phyloP scores from a whole-genome alignment of 2,329 filamentous ascomycete genomes.

The Trichoderma koningiopsis region DNA sequence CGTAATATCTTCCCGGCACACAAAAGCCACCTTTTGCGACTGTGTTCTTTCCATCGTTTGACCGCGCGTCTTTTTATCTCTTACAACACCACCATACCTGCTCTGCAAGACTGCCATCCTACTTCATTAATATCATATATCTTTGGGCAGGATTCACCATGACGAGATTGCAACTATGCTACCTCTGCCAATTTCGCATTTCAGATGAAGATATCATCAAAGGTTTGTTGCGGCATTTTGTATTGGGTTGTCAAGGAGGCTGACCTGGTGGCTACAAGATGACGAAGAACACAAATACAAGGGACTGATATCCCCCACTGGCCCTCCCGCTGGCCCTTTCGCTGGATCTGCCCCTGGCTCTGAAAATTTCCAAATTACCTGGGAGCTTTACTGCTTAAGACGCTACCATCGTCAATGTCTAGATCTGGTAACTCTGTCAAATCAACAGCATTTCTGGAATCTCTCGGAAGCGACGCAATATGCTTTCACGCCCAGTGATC shows the following conservation, averaged over 20 bases:
- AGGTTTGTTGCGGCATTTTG: not conserved
- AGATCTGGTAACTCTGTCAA: not conserved
- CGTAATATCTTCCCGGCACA: not conserved
- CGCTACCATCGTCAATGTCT: not conserved
- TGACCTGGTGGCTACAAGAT: not conserved
- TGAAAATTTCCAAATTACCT: not conserved
- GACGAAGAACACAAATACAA: not conserved
- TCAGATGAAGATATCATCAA: not conserved
- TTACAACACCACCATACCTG: not conserved
- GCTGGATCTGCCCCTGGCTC: no score
- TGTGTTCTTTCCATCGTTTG: not conserved
- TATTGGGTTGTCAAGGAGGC: not conserved
- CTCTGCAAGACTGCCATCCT: not conserved
- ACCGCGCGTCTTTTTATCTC: not conserved
- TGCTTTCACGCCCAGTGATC: not conserved
- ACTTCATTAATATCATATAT: not conserved
- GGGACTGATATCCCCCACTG: not conserved
- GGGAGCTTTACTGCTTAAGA: not conserved
- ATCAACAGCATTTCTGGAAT: not conserved
- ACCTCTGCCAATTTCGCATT: not conserved
- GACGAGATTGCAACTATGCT: not conserved
- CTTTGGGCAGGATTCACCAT: not conserved
- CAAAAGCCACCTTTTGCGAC: not conserved
- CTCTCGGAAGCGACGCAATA: not conserved
- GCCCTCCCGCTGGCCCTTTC: no score